phyloP scores from a whole-genome alignment of 306 rosid genomes.

The Vicia villosa region DNA sequence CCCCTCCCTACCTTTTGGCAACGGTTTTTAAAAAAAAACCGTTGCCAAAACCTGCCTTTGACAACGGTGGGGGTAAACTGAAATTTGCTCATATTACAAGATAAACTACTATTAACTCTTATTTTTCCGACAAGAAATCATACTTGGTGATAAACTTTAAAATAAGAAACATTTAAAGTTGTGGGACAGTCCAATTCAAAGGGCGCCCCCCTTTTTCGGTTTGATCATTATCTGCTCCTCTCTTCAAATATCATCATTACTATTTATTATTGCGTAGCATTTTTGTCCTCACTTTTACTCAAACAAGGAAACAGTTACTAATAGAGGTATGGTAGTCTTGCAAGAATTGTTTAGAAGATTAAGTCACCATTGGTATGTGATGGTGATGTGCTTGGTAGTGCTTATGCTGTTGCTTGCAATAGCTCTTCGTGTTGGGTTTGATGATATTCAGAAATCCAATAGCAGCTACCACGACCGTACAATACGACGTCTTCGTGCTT shows the following conservation, averaged over 20 bases:
- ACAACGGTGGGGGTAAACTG: too few relatives aligned
- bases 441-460: neutral
- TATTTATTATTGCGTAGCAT: neutral
- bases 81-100: too few relatives aligned
- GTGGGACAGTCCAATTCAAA: neutral
- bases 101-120: too few relatives aligned
- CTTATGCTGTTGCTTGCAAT: neutral
- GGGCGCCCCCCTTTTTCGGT: neutral
- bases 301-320: neutral
- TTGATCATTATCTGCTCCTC: neutral
- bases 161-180: too few relatives aligned
- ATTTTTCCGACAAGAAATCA: too few relatives aligned
- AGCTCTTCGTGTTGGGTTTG: neutral
- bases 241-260: neutral
- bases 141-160: neutral
- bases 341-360: constrained; percentile 15
- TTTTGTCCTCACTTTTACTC: neutral
- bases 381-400: constrained; percentile 3
- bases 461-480: constrained; percentile 15
- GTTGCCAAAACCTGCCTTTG: too few relatives aligned
- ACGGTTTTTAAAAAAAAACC: too few relatives aligned
- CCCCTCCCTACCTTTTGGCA: too few relatives aligned
- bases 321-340: neutral
- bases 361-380: neutral
- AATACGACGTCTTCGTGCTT: constrained; percentile 29